These are phyloP conservation scores for Botrytis paeoniae DNA, from an alignment of 2,329 filamentous ascomycete species.

Conservation along the genomic window DNA sequence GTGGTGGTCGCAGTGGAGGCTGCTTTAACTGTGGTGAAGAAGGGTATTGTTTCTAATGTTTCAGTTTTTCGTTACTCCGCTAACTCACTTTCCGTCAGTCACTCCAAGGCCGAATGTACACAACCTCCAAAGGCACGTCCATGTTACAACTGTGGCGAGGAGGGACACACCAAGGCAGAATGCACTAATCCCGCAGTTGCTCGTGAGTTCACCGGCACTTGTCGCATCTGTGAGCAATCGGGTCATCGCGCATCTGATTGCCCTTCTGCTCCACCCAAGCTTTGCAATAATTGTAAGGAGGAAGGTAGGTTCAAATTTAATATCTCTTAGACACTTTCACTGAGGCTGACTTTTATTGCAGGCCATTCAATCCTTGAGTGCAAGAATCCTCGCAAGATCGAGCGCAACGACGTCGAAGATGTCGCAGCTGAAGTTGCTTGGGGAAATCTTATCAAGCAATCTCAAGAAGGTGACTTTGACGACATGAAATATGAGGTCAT, in stretches of 20 bases:
- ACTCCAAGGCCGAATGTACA: slow-evolving; percentile 28
- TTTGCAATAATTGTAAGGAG: slow-evolving; percentile 61
- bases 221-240: slow-evolving; percentile 53
- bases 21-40: slow-evolving; percentile 64
- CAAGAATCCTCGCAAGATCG: slow-evolving; percentile 57
- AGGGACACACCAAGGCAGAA: slow-evolving; percentile 63
- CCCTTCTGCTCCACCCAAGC: slow-evolving; percentile 52
- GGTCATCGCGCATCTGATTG: slow-evolving; percentile 62
- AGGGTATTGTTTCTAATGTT: slow-evolving; percentile 45
- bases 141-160: slow-evolving; percentile 56
- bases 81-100: slow-evolving; percentile 17
- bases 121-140: slow-evolving; percentile 28
- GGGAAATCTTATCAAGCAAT: slow-evolving; percentile 52
- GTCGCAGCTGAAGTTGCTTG: slow-evolving; percentile 56
- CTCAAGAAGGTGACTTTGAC: slow-evolving; percentile 55
- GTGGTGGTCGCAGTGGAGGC: slow-evolving; percentile 33
- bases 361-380: slow-evolving; percentile 57
- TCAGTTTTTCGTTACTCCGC: background rate
- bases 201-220: slow-evolving; percentile 52
- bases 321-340: background rate
- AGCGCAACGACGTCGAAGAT: slow-evolving; percentile 50
- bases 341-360: slow-evolving; percentile 32
- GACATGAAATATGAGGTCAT: slow-evolving; percentile 58
- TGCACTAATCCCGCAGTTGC: slow-evolving; percentile 54
- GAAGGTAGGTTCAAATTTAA: slow-evolving; percentile 47